Evolutionary conservation across 805 yeast species (phyloP), one percentile per base, ranked within the genome.

Genomic region (Lipomyces lipofer): DNA sequence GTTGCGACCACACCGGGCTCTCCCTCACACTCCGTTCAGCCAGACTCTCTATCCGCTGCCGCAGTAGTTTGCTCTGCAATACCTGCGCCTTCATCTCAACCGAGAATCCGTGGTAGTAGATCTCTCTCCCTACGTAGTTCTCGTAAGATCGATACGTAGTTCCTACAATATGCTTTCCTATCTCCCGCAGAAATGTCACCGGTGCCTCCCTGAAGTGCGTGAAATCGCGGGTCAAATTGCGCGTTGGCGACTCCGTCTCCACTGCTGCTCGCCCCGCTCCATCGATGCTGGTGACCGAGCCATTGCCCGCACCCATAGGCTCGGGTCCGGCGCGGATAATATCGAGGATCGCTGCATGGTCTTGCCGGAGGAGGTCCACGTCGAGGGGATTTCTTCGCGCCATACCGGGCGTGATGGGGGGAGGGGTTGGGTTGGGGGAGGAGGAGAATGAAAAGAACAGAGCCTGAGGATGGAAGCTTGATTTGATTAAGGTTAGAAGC

Each of bases 191-290:
- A 50, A 70, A 69, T 42, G 63, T 58, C 15, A 65, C 52, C 15
- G 76, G 76, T 51, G 66, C 59, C 44, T 70, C 70, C 12, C 76
- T 65, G 65, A 73, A 73, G 49, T 71, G 68, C 19, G 63, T 63
- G 55, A 68, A 64, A 36, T 67, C 69, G 38, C 55, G 47, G 32
- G 66, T 68, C 49, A 67, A 48, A 56, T 67, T 66, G 36, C 56
- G 50, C 8, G 67, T 64, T n/a, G 60, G 50, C 9, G 62, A 43
- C 52, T 58, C 62, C 8, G 62, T 58, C 17, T 39, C 49, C 8
- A 47, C 36, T 2, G 30, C 17, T 30, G 32, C 17, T 3, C 24
- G 9, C n/a, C 25, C 40, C n/a, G 13, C 27, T 27, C 30, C 47
- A 17, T 38, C 38, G 9, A 10, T 2, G 8, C 12, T 24, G 2